Evolutionary conservation across 305 asterid genomes (phyloP).

Genomic region (Plantago coronopus): DNA sequence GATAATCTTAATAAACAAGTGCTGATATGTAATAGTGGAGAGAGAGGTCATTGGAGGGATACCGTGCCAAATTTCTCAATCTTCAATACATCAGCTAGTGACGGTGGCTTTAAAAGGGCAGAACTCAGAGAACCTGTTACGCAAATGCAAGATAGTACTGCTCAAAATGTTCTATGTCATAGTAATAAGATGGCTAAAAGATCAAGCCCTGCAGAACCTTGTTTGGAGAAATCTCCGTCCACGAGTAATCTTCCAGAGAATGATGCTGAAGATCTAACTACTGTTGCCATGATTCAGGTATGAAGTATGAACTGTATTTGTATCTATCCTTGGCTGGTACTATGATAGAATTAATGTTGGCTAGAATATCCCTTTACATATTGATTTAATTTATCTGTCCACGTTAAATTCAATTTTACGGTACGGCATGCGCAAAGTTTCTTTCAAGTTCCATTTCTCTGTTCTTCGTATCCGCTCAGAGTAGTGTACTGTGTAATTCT

Average conservation of each 20-base stretch:
- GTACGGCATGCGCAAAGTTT: not conserved
- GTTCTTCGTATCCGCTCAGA: slow-evolving; percentile 8
- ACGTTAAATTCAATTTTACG: slow-evolving; percentile 5
- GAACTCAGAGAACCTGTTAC: slow-evolving; percentile 25
- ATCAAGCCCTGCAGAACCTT: slow-evolving; percentile 23
- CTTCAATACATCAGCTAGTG: slow-evolving; percentile 22
- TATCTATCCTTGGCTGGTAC: slow-evolving; percentile 4
- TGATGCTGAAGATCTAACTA: slow-evolving; percentile 39
- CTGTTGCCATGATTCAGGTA: slow-evolving; percentile 39
- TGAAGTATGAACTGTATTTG: not conserved
- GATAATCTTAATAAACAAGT: slow-evolving; percentile 23
- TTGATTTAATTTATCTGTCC: no score
- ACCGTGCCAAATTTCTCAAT: slow-evolving; percentile 23
- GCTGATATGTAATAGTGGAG: slow-evolving; percentile 14
- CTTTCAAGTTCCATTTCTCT: slow-evolving; percentile 11
- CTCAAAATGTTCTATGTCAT: slow-evolving; percentile 22
- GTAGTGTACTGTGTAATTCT: slow-evolving; percentile 19
- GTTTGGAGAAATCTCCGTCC: slow-evolving; percentile 29
- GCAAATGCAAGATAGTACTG: slow-evolving; percentile 27
- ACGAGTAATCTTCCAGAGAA: slow-evolving; percentile 30
- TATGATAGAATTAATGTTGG: no score
- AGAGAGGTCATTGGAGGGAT: slow-evolving; percentile 21
- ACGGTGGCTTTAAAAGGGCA: slow-evolving; percentile 27
- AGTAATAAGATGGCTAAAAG: slow-evolving; percentile 28
- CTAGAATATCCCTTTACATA: no score